Base-by-base conservation (phyloP, 1,139 yeast species). In the Yamadazyma membranifaciens region DNA sequence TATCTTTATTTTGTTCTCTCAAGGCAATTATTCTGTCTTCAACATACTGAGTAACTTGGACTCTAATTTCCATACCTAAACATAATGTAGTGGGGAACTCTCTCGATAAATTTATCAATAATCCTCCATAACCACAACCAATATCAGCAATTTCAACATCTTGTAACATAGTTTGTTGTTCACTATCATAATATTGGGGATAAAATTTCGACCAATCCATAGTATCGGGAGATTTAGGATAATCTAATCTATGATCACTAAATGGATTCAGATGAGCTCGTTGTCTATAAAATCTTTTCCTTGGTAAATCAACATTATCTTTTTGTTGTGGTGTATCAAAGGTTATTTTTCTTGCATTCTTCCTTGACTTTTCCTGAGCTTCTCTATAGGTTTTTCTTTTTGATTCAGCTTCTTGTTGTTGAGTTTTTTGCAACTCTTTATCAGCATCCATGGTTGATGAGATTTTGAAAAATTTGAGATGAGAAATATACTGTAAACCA, bases 121-220 rank as follows among this genome's bases (percentile, higher is more conserved):
- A 72, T 0, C 99, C 99, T 37, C 99, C 99, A 60, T 87, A 92
- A 1, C 99, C 99, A 67, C 99, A 92, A 12, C 99, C 99, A 45
- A 92, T 80, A 60, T 92, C 99, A 4, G 98, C 98, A 42, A 92
- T 83, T 42, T 89, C 92, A 11, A 94, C 98, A 34, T 73, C 59
- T 40, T 73, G 65, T 6, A 65, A 57, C 73, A 80, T 64, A 45
- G 71, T 52, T 2, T 73, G 60, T 0, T 66, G 65, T 6, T 60
- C 60, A 38, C 60, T 67, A 47, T 79, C 76, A 41, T 61, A 62
- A 51, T 63, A 78, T 15, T 69, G 66, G 2, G 97, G 98, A 54
- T 82, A 92, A 43, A 83, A 67, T 52, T 69, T 74, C 0, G 74
- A 60, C 99, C 99, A 92, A 57, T 88, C 82, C 98, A 94, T 92